phyloP scores from a whole-genome alignment of 371 early-diverging fungal species.

The Batrachochytrium dendrobatidis region DNA sequence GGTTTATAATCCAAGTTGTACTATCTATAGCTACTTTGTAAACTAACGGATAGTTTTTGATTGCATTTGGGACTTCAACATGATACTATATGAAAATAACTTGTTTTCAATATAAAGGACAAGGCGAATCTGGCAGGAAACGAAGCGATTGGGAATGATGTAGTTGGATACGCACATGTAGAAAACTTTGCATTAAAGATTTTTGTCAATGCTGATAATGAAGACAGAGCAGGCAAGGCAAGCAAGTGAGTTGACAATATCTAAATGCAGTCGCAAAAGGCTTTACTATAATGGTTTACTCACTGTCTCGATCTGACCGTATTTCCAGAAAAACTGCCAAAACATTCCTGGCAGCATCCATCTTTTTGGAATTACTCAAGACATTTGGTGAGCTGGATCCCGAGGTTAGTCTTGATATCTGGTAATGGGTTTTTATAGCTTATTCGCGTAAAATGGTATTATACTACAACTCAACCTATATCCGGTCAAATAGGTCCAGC shows the following conservation, averaged over 20 bases:
- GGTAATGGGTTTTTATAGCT: background rate
- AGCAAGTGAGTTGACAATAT: constrained; percentile 13
- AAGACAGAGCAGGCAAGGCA: constrained; percentile 66
- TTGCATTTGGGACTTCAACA: background rate
- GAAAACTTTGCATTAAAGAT: constrained; percentile 84
- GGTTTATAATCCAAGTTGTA: background rate
- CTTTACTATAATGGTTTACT: background rate
- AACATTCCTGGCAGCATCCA: constrained; percentile 75
- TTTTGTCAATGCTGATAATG: constrained; percentile 87
- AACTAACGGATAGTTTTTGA: constrained; percentile 3
- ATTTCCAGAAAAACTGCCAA: constrained; percentile 68
- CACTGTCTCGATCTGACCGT: background rate
- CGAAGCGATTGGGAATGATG: constrained; percentile 71
- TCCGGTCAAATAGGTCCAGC: constrained; percentile 45
- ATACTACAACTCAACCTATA: background rate
- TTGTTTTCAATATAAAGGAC: constrained; percentile 38
- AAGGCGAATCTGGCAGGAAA: constrained; percentile 55
- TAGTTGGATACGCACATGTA: constrained; percentile 74
- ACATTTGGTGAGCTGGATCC: constrained; percentile 70
- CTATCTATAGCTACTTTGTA: background rate
- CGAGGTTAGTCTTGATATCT: constrained; percentile 37
- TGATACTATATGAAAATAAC: no score
- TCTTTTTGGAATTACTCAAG: constrained; percentile 72
- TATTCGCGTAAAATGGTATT: background rate
- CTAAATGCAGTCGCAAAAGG: background rate